These are phyloP conservation scores for Acanthochlamys bracteata DNA, from an alignment of 106 monocot species.

Conservation along the genomic window DNA sequence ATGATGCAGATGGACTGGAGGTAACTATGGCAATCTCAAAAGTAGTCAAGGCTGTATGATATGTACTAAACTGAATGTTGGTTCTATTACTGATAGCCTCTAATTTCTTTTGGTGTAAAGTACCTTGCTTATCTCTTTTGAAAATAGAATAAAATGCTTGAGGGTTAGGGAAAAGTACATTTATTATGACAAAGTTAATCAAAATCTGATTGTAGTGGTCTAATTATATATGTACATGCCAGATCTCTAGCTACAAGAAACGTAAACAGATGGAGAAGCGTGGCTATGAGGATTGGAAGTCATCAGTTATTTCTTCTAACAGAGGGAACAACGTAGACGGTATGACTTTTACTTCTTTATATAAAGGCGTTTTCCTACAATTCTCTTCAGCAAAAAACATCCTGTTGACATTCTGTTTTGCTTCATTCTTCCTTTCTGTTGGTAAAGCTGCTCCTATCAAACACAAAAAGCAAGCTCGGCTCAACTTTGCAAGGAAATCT, in stretches of 20 bases:
- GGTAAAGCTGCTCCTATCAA: conserved; percentile 28
- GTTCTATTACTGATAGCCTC: not conserved
- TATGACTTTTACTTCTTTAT: not conserved
- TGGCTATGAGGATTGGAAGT: conserved; percentile 75
- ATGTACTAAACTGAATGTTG: not conserved
- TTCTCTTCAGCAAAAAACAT: not conserved
- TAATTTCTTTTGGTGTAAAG: not conserved
- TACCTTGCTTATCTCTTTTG: no score
- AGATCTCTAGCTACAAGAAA: conserved; percentile 75
- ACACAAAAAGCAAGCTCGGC: conserved; percentile 48
- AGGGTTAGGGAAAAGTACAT: no score
- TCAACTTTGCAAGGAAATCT: conserved; percentile 45
- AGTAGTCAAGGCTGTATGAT: not conserved
- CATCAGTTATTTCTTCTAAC: conserved; percentile 53
- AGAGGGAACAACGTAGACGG: conserved; percentile 35
- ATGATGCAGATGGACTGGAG: conserved; percentile 41
- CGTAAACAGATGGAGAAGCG: conserved; percentile 54
- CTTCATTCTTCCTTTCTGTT: not conserved
- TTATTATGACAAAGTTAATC: no score
- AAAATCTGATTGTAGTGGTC: no score
- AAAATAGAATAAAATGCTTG: not conserved
- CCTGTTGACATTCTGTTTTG: not conserved
- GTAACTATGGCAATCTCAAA: conserved; percentile 1
- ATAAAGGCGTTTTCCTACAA: not conserved
- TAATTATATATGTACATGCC: not conserved